Evolutionary conservation across 331 rosid species (phyloP), one percentile per base, ranked within the genome.

Genomic region (Malus hybrid): DNA sequence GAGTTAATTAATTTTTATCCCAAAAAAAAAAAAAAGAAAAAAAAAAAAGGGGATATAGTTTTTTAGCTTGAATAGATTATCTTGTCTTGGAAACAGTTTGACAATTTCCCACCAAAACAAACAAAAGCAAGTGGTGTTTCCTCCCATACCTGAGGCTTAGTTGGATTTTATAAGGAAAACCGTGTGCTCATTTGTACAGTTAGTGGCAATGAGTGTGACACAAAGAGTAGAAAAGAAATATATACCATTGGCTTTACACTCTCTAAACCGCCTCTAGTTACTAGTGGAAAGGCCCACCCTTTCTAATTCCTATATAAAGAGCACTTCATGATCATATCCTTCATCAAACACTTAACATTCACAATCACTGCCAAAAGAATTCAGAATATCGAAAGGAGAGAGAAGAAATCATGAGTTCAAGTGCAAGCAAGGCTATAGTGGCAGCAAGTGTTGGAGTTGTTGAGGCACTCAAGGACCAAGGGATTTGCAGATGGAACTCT

Each of bases 381-480:
- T 13, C 28, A 52, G 29, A 64, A 63, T 1, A 54, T 19, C 20
- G 8, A 33, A 24, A 24, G 24, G 24, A 65, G 55, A 15, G 54
- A 63, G 7, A 10, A 65, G 28, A 76, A 67, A 52, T 52, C 48
- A 39, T 85, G 94, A 83, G 86, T 76, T 71, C 76, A 33, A 60
- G 67, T 33, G 20, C 71, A 27, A 77, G 79, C 33, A 84, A 70
- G 79, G 86, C 81, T 52, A 54, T 61, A 19, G 93, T 72, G 52
- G 93, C 89, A 11, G 80, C 70, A 42, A 77, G 80, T 57, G 80
- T 69, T 42, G 80, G 80, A 69, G 80, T 69, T 28, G 73, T 77
- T 20, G 80, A 59, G 54, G 75, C 75, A 29, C 6, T 77, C 75
- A 77, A 77, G 75, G 80, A 69, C 31, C 80, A 77, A 59, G 80